Evolutionary conservation across 2,329 filamentous ascomycete species (phyloP).

Genomic region (Penicillium corylophilum): DNA sequence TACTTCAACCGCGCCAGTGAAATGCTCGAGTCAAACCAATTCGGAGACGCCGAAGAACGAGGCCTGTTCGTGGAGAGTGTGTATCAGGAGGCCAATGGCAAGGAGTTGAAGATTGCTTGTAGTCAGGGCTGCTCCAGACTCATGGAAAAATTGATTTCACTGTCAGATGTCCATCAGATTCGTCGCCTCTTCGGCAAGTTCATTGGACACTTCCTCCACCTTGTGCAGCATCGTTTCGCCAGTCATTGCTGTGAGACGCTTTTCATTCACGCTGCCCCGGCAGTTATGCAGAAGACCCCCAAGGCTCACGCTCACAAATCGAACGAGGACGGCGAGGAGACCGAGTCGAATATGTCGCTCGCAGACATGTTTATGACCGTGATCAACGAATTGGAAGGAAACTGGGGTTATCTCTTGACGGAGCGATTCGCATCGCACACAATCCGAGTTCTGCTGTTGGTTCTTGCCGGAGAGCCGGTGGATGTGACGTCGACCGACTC

Average conservation of each 20-base stretch:
- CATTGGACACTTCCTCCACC: constrained; percentile 77
- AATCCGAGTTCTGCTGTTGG: constrained; percentile 77
- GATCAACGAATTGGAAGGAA: constrained; percentile 82
- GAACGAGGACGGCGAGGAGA: constrained; percentile 44
- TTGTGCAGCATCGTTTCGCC: constrained; percentile 93
- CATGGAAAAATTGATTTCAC: constrained; percentile 84
- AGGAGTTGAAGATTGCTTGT: constrained; percentile 93
- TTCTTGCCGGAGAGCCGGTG: constrained; percentile 79
- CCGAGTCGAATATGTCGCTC: constrained; percentile 62
- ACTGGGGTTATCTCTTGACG: constrained; percentile 78
- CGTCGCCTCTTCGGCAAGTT: constrained; percentile 86
- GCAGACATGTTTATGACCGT: constrained; percentile 82
- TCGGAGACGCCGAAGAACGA: constrained; percentile 71
- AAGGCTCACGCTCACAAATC: constrained; percentile 46
- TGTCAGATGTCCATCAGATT: constrained; percentile 76
- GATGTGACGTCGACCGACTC: constrained; percentile 67
- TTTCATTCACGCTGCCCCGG: constrained; percentile 77
- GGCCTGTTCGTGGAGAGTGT: constrained; percentile 74
- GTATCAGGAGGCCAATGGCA: constrained; percentile 80
- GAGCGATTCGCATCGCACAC: constrained; percentile 90
- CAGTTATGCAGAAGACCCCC: constrained; percentile 70
- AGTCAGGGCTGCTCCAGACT: constrained; percentile 93
- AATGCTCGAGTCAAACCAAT: constrained; percentile 85
- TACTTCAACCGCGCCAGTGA: constrained; percentile 91
- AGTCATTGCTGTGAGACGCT: constrained; percentile 96